Percentiles rank a stretch among this genome's conserved stretches.
phyloP scores from a whole-genome alignment of 169 alveolate genomes.

The Plasmodium coatneyi region DNA sequence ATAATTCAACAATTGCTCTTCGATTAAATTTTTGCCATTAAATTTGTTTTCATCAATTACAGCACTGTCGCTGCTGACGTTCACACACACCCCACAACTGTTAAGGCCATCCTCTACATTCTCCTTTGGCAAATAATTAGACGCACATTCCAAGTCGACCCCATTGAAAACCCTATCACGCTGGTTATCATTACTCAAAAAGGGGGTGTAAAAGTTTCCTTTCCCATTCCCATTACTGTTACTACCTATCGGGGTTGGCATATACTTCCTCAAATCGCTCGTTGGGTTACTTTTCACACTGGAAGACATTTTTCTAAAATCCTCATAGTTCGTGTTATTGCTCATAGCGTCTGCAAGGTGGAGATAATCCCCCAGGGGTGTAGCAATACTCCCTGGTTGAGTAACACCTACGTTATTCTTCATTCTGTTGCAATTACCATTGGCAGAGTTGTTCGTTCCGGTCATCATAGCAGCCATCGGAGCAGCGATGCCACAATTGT shows the following conservation, averaged over 20 bases:
- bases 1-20: neutral
- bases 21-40: neutral
- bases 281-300: neutral
- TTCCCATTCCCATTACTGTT: neutral
- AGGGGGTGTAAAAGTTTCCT: neutral
- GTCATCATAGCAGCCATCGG: neutral
- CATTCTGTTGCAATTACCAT: neutral
- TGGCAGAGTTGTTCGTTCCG: neutral
- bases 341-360: neutral
- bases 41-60: neutral
- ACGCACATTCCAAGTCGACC: neutral
- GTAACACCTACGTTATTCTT: neutral
- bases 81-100: neutral
- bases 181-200: neutral
- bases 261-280: neutral
- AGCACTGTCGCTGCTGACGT: neutral
- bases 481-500: neutral
- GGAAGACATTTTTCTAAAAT: neutral
- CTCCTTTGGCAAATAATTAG: neutral
- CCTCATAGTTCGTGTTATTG: neutral
- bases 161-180: neutral
- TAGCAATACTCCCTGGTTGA: neutral
- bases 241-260: neutral
- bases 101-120: neutral
- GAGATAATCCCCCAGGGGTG: neutral